Conservation (phyloP, 495 filamentous ascomycete species). For the Talaromyces thailandensis region DNA sequence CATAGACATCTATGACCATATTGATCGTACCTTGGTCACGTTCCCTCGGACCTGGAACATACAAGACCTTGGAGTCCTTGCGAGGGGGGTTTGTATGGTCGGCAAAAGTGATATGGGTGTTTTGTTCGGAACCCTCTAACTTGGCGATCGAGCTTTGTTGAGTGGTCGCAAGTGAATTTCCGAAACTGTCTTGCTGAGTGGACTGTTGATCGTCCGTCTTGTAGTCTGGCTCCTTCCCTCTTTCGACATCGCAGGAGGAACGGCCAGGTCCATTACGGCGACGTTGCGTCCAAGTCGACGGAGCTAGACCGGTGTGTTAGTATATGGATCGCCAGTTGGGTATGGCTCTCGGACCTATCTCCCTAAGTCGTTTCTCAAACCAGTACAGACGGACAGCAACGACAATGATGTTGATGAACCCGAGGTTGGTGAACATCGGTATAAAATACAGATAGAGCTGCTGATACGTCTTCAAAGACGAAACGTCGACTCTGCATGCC, state of each 20-base stretch:
- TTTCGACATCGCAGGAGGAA: not conserved
- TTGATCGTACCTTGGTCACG: constrained; percentile 21
- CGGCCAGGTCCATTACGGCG: not conserved
- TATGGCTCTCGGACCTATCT: constrained; percentile 12
- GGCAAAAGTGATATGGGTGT: constrained; percentile 10
- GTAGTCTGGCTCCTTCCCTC: not conserved
- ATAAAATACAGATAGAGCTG: constrained; percentile 28
- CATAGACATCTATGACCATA: not conserved
- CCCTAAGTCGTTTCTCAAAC: constrained; percentile 24
- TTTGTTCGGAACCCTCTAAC: not conserved
- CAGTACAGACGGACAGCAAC: constrained; percentile 24
- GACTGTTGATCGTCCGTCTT: not conserved
- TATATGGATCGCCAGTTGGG: too few relatives aligned
- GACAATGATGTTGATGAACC: constrained; percentile 28
- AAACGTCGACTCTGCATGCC: constrained; percentile 22
- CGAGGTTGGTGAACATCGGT: constrained; percentile 22
- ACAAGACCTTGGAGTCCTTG: constrained; percentile 16
- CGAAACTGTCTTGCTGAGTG: not conserved
- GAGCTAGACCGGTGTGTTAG: not conserved
- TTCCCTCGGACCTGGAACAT: constrained; percentile 25
- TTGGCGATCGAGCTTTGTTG: not conserved
- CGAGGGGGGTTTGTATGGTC: constrained; percentile 1
- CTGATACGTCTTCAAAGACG: constrained; percentile 28
- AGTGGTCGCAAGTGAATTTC: not conserved
- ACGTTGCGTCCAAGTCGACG: not conserved